Evolutionary conservation across 2,329 filamentous ascomycete genomes (phyloP), one percentile per base, ranked within the genome.

Genomic region (Leptosphaerulina australis): DNA sequence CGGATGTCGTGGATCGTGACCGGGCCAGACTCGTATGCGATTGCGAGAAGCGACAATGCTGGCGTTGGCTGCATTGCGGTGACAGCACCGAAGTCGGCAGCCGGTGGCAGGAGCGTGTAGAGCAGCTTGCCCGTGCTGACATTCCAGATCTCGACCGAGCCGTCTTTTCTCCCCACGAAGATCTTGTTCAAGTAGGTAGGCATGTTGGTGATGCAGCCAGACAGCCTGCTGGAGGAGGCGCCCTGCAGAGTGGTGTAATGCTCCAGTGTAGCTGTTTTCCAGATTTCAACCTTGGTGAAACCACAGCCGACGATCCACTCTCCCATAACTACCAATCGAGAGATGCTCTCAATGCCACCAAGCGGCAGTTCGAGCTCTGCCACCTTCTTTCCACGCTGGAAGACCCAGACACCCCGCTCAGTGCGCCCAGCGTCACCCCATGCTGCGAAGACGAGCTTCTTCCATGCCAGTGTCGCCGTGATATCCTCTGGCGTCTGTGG

Each of bases 121-220:
- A 99, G 84, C 44, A 97, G 80, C 72, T 95, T 96, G 37, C 81
- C 92, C 3, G 90, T 96, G 69, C 88, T 95, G 53, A 99, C 79
- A 68, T 99, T 99, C 93, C 94, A 99, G 40, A 99, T 96, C 68
- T 99, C 94, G 7, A 97, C 87, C 72, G 86, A 88, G 5, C 94
- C 94, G 70, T 99, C 91, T 56, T 83, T 83, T 63, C 91, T 86
- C 8, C 91, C 95, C 2, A 91, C 88, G 59, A 97, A 91, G 34
- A 99, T 83, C 74, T 99, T 99, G 79, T 99, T 99, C 53, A 99
- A 75, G 72, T 91, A 96, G 0, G 94, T 97, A 1, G 93, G 92
- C 87, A 97, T 91, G 64, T 84, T 95, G 69, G 86, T 88, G 60
- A 96, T 82, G 39, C 87, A 85, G 18, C 89, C 89, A 0, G 88